Conservation (phyloP, 208 protist genomes). For the Wallacemonas sp. region DNA sequence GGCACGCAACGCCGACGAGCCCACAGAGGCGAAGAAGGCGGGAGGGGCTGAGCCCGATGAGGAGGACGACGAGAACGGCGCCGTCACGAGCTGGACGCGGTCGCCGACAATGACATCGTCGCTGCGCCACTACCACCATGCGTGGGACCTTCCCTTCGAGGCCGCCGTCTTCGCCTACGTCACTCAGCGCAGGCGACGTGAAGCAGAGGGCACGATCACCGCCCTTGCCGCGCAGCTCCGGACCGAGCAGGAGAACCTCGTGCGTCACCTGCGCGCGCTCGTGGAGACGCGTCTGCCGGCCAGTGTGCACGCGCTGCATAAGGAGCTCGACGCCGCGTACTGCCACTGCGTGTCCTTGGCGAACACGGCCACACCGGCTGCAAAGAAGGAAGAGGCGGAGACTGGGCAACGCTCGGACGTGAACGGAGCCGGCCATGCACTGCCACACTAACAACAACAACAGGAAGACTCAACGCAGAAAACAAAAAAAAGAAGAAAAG, state of each 20-base stretch:
- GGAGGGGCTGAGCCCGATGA: background rate
- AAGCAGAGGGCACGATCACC: background rate
- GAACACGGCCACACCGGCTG: background rate
- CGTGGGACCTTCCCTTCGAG: slow-evolving; percentile 12
- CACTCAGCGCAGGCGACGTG: background rate
- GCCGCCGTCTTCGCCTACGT: slow-evolving; percentile 10
- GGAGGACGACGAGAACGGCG: background rate
- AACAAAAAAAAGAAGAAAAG: background rate
- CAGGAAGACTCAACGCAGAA: background rate
- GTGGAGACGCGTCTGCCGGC: background rate
- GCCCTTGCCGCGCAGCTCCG: slow-evolving; percentile 2
- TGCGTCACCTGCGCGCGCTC: background rate
- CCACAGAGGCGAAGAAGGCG: background rate
- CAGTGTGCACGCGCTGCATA: background rate
- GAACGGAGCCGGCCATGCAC: too few relatives aligned
- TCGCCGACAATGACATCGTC: background rate
- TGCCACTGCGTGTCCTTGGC: slow-evolving; percentile 1
- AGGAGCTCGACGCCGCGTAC: slow-evolving; percentile 7
- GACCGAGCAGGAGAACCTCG: background rate
- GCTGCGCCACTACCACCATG: slow-evolving; percentile 5
- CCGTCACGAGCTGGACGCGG: background rate
- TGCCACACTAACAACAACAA: too few relatives aligned
- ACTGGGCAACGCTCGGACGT: too few relatives aligned
- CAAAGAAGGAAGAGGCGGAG: background rate
- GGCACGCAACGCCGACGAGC: background rate